Base-by-base conservation (phyloP, 148 eudicot genomes). In the Rhododendron molle region DNA sequence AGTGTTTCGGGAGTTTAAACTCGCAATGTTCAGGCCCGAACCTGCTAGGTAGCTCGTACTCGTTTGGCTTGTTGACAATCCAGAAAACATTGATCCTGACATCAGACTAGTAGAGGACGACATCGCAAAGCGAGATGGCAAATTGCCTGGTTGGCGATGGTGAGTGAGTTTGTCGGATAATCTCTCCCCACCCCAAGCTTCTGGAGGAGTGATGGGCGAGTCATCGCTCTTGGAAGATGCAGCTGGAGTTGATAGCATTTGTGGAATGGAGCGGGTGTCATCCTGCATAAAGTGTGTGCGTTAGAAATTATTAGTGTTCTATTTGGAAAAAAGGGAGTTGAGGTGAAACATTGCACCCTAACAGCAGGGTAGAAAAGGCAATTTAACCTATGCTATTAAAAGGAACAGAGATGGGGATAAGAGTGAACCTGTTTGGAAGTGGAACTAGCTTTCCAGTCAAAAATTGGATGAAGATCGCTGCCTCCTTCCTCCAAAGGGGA, bases 381-480 rank as follows among this genome's bases (percentile, higher is more conserved):
- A 71, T 32, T 71, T 13, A 71, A 30, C 8, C 38, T 4, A 65
- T 7, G n/a, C 71, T 65, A 26, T 9, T 23, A 3, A 65, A 65
- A 23, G 71, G 32, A 71, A 71, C 32, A 32, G 20, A 71, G 76
- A 71, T 12, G 28, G 49, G 40, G 74, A 43, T 23, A 62, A 76
- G 40, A 46, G 44, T 76, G 87, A 86, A 95, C 99, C 98, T 93
- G 97, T 86, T 93, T 92, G 49, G 92, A 72, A 83, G 89, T 49
- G 82, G 93, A 85, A 84, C 85, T 88, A 56, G 92, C 86, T 86
- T 93, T 95, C 98, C 96, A 93, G 88, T 97, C 98, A 83, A 89
- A 90, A 83, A 89, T 86, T 78, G 95, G 91, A 87, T 89, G 92
- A 78, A 67, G 54, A 87, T 91, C 90, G 80, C 46, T 88, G 65